phyloP scores from a whole-genome alignment of 305 asterid species.

The Solanum hybrid region DNA sequence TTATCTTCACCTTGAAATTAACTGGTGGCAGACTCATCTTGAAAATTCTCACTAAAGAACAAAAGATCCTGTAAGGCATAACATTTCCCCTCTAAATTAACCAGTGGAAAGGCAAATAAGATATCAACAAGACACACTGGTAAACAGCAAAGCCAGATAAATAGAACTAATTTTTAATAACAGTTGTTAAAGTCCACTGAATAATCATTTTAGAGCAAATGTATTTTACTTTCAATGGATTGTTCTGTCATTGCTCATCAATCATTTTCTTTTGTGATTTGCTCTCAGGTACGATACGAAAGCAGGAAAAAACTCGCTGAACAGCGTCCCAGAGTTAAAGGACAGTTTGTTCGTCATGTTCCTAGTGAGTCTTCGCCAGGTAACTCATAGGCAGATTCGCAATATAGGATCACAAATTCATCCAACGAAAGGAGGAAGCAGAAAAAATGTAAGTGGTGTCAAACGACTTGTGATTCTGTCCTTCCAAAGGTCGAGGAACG shows the following conservation, averaged over 20 bases:
- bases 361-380: constrained; percentile 37
- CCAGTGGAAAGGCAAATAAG: background rate
- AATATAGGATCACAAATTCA: constrained; percentile 1
- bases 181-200: background rate
- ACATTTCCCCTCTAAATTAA: background rate
- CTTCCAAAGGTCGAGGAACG: background rate
- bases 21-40: background rate
- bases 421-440: background rate
- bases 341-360: constrained; percentile 86
- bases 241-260: background rate
- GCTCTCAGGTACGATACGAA: constrained; percentile 72
- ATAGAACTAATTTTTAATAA: background rate
- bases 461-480: background rate
- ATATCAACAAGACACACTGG: background rate
- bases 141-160: background rate
- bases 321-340: constrained; percentile 85
- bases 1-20: background rate
- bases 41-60: background rate
- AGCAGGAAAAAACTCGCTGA: constrained; percentile 92
- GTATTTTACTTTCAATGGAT: background rate
- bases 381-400: constrained; percentile 27
- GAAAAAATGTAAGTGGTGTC: constrained; percentile 9
- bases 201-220: background rate
- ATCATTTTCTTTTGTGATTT: constrained; percentile 2
- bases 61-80: background rate